A percentile compares a stretch with the other conserved stretches of the same genome.
Conservation (phyloP, 2,329 filamentous ascomycete genomes). For the Aspergillus terreus region DNA sequence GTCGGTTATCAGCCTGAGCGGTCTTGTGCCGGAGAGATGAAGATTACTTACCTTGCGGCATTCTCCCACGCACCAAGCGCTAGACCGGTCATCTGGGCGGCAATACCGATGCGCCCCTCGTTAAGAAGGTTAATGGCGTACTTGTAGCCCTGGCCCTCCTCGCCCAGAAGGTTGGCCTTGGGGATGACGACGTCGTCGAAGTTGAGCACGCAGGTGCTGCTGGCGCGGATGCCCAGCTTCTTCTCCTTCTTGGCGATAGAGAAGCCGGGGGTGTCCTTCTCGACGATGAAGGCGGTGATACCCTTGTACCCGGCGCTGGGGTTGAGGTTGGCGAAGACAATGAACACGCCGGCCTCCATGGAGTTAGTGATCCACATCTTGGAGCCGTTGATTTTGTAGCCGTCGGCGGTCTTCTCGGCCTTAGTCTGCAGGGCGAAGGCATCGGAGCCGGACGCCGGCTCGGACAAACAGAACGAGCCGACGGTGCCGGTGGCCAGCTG, state of each 20-base stretch:
- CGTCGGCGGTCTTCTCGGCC: slow-evolving; percentile 75
- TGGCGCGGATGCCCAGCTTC: slow-evolving; percentile 95
- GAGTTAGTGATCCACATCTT: slow-evolving; percentile 99
- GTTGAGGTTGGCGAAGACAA: slow-evolving; percentile 95
- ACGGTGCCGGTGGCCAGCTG: slow-evolving; percentile 84
- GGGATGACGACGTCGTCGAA: slow-evolving; percentile 95
- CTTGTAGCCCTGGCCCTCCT: slow-evolving; percentile 92
- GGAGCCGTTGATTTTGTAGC: slow-evolving; percentile 81
- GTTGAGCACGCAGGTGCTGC: slow-evolving; percentile 94
- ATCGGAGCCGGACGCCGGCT: slow-evolving; percentile 89
- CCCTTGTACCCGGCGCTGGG: slow-evolving; percentile 92
- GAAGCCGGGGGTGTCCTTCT: slow-evolving; percentile 86
- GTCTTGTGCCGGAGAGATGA: background rate
- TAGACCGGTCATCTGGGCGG: slow-evolving; percentile 96
- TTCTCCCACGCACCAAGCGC: slow-evolving; percentile 94
- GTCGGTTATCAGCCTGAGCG: background rate
- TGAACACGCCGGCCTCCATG: slow-evolving; percentile 89
- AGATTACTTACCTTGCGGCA: slow-evolving; percentile 62
- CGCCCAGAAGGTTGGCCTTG: slow-evolving; percentile 79
- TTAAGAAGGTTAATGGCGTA: slow-evolving; percentile 93
- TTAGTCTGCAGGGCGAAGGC: slow-evolving; percentile 93
- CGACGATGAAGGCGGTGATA: slow-evolving; percentile 92
- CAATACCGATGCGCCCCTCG: slow-evolving; percentile 95
- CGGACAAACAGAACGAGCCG: slow-evolving; percentile 85
- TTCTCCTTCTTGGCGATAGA: slow-evolving; percentile 99